A percentile compares a stretch with the other conserved stretches of the same genome.
Evolutionary conservation across 345 rosid genomes (phyloP).

Genomic region (Sapria himalayana): DNA sequence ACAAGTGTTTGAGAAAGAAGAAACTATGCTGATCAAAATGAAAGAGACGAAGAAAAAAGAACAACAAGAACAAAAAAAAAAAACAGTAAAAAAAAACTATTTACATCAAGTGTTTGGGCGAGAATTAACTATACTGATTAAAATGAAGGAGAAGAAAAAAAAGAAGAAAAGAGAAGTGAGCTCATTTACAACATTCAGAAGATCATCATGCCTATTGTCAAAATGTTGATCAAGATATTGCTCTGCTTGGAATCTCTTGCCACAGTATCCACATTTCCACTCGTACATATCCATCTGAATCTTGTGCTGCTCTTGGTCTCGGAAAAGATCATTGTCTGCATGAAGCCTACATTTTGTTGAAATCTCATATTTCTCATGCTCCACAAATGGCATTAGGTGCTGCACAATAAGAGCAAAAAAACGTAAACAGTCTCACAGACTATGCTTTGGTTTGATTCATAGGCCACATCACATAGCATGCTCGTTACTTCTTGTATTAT

Average conservation of each 20-base stretch:
- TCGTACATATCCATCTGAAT: slow-evolving; percentile 48
- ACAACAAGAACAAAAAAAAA: background rate
- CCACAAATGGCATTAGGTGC: slow-evolving; percentile 85
- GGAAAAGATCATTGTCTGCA: slow-evolving; percentile 53
- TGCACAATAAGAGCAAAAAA: slow-evolving; percentile 11
- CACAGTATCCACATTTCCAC: slow-evolving; percentile 92
- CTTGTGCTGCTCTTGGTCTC: slow-evolving; percentile 87
- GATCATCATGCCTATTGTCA: slow-evolving; percentile 52
- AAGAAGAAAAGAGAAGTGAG: slow-evolving; percentile 12
- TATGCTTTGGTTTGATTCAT: background rate
- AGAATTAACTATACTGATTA: too few relatives aligned
- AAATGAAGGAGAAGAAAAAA: too few relatives aligned
- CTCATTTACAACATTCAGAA: slow-evolving; percentile 54
- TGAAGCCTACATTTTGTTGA: slow-evolving; percentile 56
- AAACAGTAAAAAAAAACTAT: background rate
- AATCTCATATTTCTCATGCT: slow-evolving; percentile 37
- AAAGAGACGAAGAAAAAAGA: too few relatives aligned
- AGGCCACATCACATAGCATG: background rate
- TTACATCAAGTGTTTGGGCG: too few relatives aligned
- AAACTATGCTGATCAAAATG: too few relatives aligned
- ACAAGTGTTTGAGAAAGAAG: too few relatives aligned
- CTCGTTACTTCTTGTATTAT: slow-evolving; percentile 49
- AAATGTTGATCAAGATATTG: slow-evolving; percentile 70
- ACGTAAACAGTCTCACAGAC: background rate
- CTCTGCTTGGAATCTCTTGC: slow-evolving; percentile 75